Conservation (phyloP, 2,329 filamentous ascomycete species). For the Colletotrichum phormii region DNA sequence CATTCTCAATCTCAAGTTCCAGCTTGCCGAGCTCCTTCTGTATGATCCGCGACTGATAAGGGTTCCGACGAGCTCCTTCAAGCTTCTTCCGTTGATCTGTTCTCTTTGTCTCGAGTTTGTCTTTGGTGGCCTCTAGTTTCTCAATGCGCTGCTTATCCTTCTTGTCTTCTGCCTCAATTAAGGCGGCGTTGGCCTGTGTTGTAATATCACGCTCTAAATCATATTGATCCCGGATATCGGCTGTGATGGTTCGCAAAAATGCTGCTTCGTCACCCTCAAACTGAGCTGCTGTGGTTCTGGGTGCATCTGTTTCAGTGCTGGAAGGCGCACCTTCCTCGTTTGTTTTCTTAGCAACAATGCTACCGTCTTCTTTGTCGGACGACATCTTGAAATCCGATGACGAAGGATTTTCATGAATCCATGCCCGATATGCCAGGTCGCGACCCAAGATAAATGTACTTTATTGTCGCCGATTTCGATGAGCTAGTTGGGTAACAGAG, state of each 20-base stretch:
- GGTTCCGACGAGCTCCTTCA: conserved; percentile 56
- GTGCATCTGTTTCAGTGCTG: background rate
- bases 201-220: conserved; percentile 91
- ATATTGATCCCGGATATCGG: conserved; percentile 82
- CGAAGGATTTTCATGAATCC: background rate
- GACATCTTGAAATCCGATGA: background rate
- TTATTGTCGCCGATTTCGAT: background rate
- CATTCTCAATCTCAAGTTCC: conserved; percentile 70
- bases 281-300: background rate
- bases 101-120: conserved; percentile 74
- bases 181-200: conserved; percentile 67
- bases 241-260: conserved; percentile 26
- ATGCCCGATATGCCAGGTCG: background rate
- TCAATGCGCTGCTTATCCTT: conserved; percentile 72
- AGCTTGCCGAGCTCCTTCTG: conserved; percentile 75
- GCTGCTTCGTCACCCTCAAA: conserved; percentile 14
- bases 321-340: background rate
- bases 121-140: conserved; percentile 64
- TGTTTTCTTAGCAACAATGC: background rate
- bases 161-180: conserved; percentile 73
- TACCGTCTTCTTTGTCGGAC: background rate
- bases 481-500: background rate
- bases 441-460: too few relatives aligned
- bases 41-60: conserved; percentile 66
- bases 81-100: conserved; percentile 63